Conservation (phyloP, 2,329 filamentous ascomycete species). For the Fusarium concolor region DNA sequence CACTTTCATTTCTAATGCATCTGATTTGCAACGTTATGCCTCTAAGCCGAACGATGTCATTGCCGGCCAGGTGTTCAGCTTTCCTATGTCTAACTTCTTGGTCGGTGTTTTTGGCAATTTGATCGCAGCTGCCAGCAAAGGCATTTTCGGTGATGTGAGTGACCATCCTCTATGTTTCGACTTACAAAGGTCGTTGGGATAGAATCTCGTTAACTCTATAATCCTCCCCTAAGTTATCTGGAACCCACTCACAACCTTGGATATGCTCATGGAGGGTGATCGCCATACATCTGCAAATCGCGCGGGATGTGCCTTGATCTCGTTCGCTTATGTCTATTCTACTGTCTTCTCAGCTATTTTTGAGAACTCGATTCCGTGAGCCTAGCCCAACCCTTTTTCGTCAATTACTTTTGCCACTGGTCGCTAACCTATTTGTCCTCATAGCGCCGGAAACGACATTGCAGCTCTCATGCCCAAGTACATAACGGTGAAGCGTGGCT, state of each 20-base stretch:
- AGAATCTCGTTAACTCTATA: background rate
- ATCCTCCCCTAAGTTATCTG: background rate
- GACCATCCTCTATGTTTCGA: background rate
- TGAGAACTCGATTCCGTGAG: slow-evolving; percentile 17
- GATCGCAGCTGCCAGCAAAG: slow-evolving; percentile 16
- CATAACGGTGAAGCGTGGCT: slow-evolving; percentile 13
- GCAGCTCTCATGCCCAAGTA: slow-evolving; percentile 23
- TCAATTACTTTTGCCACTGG: rapidly evolving
- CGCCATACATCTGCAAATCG: slow-evolving; percentile 8
- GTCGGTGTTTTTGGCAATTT: slow-evolving; percentile 9
- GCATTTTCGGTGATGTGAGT: slow-evolving; percentile 8
- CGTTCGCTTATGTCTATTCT: slow-evolving; percentile 11
- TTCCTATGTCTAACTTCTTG: slow-evolving; percentile 10
- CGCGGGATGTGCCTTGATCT: slow-evolving; percentile 5
- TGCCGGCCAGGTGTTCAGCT: slow-evolving; percentile 1
- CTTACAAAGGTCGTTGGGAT: background rate
- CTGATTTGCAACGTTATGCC: slow-evolving; percentile 8
- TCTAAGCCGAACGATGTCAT: slow-evolving; percentile 2
- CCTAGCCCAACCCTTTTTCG: rapidly evolving
- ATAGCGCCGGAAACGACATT: slow-evolving; percentile 9
- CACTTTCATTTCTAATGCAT: slow-evolving; percentile 3
- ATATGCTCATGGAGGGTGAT: slow-evolving; percentile 16
- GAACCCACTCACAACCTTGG: slow-evolving; percentile 8
- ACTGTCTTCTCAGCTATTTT: slow-evolving; percentile 9
- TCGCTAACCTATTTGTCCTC: background rate